These are phyloP conservation scores for Gremmenia infestans DNA, from an alignment of 2,329 filamentous ascomycete genomes.

Conservation along the genomic window DNA sequence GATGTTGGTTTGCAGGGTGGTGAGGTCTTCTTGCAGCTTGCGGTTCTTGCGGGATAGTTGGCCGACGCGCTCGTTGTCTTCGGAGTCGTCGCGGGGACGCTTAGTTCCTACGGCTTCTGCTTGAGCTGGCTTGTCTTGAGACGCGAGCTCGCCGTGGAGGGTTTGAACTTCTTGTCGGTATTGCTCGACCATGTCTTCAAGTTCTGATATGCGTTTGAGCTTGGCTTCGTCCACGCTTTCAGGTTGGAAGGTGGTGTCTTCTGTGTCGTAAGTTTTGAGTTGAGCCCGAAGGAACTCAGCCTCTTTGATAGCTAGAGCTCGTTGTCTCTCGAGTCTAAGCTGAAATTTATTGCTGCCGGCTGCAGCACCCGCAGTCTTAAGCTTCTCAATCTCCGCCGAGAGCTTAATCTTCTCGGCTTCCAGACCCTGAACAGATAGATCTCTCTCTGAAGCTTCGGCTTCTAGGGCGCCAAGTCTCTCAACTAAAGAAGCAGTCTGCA, in stretches of 20 bases:
- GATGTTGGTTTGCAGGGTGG: constrained; percentile 62
- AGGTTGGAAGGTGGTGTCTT: constrained; percentile 81
- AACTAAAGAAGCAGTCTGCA: constrained; percentile 73
- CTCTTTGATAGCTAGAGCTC: constrained; percentile 80
- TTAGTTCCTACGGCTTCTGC: constrained; percentile 52
- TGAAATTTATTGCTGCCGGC: constrained; percentile 58
- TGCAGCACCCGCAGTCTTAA: constrained; percentile 46
- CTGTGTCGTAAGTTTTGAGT: constrained; percentile 79
- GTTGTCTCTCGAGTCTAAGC: constrained; percentile 78
- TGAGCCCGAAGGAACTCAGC: constrained; percentile 92
- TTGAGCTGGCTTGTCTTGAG: constrained; percentile 46
- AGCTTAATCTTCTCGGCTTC: constrained; percentile 65
- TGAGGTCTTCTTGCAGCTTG: constrained; percentile 73
- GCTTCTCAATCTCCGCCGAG: constrained; percentile 63
- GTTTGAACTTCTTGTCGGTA: constrained; percentile 77
- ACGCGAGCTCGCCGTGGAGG: constrained; percentile 69
- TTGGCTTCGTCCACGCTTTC: constrained; percentile 75
- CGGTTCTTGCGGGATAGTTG: constrained; percentile 84
- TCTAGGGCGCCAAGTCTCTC: constrained; percentile 76
- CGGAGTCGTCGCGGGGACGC: constrained; percentile 52
- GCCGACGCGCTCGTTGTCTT: constrained; percentile 65
- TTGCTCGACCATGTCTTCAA: constrained; percentile 81
- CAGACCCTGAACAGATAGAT: constrained; percentile 66
- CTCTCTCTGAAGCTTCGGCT: constrained; percentile 71
- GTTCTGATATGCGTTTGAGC: constrained; percentile 66